These are phyloP conservation scores for Lactifluus subvellereus DNA, from an alignment of 768 basidiomycete genomes.

Conservation along the genomic window DNA sequence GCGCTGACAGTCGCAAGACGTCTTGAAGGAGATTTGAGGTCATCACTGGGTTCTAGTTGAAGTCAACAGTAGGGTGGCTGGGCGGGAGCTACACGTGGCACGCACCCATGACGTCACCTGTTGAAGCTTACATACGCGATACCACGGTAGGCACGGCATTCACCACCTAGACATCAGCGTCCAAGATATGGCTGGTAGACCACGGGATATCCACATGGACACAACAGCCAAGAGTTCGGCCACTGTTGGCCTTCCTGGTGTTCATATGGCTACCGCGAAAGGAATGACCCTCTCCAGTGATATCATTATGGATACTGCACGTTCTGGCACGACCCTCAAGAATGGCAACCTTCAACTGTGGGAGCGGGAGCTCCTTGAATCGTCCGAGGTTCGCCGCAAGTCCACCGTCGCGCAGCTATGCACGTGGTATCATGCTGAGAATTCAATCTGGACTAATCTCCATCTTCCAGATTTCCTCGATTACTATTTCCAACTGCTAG, in stretches of 20 bases:
- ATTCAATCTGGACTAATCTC: slow-evolving; percentile 15
- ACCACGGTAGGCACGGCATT: slow-evolving; percentile 35
- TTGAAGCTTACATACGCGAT: slow-evolving; percentile 8
- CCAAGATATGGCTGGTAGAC: too few species aligned
- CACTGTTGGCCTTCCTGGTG: slow-evolving; percentile 39
- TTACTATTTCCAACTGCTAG: slow-evolving; percentile 95
- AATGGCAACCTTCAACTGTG: slow-evolving; percentile 57
- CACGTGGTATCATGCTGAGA: slow-evolving; percentile 36
- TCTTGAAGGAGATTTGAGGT: slow-evolving; percentile 52
- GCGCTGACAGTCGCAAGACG: slow-evolving; percentile 53
- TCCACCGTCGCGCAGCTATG: slow-evolving; percentile 97
- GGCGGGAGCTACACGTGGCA: not conserved
- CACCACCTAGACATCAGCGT: too few species aligned
- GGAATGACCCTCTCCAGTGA: slow-evolving; percentile 46
- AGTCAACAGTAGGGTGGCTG: not conserved
- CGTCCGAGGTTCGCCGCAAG: slow-evolving; percentile 86
- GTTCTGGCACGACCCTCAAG: slow-evolving; percentile 48
- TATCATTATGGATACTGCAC: slow-evolving; percentile 64
- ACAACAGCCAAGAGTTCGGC: slow-evolving; percentile 58
- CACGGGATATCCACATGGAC: slow-evolving; percentile 39
- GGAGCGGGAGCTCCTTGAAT: slow-evolving; percentile 83
- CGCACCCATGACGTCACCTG: not conserved
- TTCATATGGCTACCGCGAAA: slow-evolving; percentile 64
- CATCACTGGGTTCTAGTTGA: slow-evolving; percentile 1
- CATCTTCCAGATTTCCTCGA: slow-evolving; percentile 76